Base-by-base conservation (phyloP, 768 basidiomycete species). In the Strobilomyces echinocephalus region DNA sequence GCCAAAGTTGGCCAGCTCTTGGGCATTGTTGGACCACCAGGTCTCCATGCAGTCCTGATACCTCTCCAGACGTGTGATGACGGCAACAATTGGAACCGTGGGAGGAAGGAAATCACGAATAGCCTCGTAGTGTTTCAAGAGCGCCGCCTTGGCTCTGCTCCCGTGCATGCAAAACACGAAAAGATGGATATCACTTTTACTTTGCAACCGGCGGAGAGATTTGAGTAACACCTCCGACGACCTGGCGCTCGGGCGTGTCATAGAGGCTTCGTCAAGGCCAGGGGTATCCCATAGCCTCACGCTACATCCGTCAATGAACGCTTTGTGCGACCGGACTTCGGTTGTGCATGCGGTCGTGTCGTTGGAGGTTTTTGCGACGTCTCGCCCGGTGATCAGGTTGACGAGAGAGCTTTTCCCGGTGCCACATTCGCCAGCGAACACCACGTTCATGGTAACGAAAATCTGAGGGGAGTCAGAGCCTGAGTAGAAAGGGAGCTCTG, bases 371-470 rank as follows among this genome's bases (percentile, higher is more conserved):
- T 48, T 45, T 28, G 61, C 56, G 3, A 57, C 34, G 26, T 60
- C 30, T 42, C 21, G 34, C 1, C 55, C 54, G 0, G 58, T 12
- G 36, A 63, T 56, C 9, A 65, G 40, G 40, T 68, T 68, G 6
- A 68, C 49, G 18, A 68, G 46, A 15, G 60, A 68, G 5, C 66
- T 67, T 36, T 68, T 63, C 36, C 66, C 63, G 26, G 46, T 53
- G 15, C 62, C 64, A 4, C 58, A 58, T 56, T 67, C 64, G 12
- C 66, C 66, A 41, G 30, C 53, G 35, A 68, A 34, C 45, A 67
- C 54, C 31, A 65, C 26, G 33, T 65, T 67, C 63, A 59, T 61
- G 33, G 34, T 21, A 14, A 24, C 24, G 14, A 16, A 44, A 42
- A 36, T 11, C 42, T 62, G 9, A 14, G n/a, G 40, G 11, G 28